Evolutionary conservation across 2,329 filamentous ascomycete species (phyloP).

Genomic region (Aspergillus sclerotialis): DNA sequence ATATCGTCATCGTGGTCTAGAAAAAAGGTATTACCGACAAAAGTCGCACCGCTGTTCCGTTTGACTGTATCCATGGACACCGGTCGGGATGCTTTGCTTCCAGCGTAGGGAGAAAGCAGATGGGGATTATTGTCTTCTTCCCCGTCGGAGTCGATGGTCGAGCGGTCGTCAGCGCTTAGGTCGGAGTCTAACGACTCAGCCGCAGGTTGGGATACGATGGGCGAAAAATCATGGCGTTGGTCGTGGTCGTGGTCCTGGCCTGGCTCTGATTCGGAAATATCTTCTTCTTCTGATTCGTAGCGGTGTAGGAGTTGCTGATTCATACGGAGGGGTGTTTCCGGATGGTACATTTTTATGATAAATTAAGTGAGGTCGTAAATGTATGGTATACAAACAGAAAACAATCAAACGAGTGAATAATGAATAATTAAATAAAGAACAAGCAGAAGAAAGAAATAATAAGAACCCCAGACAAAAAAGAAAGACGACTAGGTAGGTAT

Average conservation of each 20-base stretch:
- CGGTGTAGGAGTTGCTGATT: slow-evolving; percentile 24
- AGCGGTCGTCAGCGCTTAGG: slow-evolving; percentile 23
- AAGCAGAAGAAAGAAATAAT: not conserved
- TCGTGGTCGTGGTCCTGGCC: too few relatives aligned
- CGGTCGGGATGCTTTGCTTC: slow-evolving; percentile 20
- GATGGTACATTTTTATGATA: slow-evolving; percentile 21
- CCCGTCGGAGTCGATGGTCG: slow-evolving; percentile 14
- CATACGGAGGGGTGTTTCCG: slow-evolving; percentile 19
- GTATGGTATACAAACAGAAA: too few relatives aligned
- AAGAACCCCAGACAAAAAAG: not conserved
- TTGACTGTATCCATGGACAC: slow-evolving; percentile 31
- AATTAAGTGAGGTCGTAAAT: too few relatives aligned
- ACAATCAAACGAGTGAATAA: not conserved
- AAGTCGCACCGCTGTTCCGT: slow-evolving; percentile 24
- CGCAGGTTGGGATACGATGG: slow-evolving; percentile 19
- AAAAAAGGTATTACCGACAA: slow-evolving; percentile 22
- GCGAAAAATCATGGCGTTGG: slow-evolving; percentile 26
- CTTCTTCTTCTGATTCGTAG: slow-evolving; percentile 35
- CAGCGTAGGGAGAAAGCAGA: slow-evolving; percentile 14
- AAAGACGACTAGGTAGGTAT: not conserved
- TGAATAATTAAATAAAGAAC: not conserved
- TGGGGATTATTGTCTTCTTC: slow-evolving; percentile 11
- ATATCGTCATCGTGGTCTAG: slow-evolving; percentile 26
- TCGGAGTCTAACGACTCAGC: slow-evolving; percentile 21
- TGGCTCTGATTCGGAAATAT: slow-evolving; percentile 29